Evolutionary conservation across 164 flowering plant genomes (phyloP).

Genomic region (Magnolia kwangsiensis): DNA sequence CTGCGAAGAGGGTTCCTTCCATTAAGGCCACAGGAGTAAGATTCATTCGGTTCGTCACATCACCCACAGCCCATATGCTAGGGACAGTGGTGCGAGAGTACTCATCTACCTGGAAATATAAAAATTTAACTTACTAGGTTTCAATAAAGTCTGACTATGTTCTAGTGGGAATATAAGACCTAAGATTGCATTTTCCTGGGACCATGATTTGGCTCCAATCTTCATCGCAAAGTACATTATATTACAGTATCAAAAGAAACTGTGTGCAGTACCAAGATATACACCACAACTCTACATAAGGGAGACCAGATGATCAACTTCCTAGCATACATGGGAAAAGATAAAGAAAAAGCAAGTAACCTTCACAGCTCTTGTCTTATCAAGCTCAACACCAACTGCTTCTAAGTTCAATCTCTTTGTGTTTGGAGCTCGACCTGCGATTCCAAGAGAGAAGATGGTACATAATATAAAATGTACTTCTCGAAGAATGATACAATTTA

Average conservation of each 20-base stretch:
- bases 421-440: conserved; percentile 79
- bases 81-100: conserved; percentile 78
- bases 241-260: neutral
- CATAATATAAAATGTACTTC: too few relatives aligned
- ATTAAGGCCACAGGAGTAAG: conserved; percentile 88
- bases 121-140: neutral
- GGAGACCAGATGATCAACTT: neutral
- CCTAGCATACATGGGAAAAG: neutral
- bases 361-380: conserved; percentile 74
- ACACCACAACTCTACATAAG: neutral
- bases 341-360: conserved; percentile 28
- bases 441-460: conserved; percentile 4
- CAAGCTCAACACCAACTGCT: conserved; percentile 85
- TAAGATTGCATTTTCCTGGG: neutral
- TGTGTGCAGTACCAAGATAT: neutral
- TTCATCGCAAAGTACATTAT: neutral
- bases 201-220: conserved; percentile 1
- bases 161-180: neutral
- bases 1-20: conserved; percentile 60
- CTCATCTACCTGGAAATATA: conserved; percentile 65
- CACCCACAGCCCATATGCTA: conserved; percentile 97
- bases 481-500: neutral
- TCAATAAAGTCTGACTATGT: conserved; percentile 1
- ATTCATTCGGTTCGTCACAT: conserved; percentile 84
- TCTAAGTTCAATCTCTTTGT: conserved; percentile 85